Evolutionary conservation across 2,329 filamentous ascomycete genomes (phyloP), one percentile per base, ranked within the genome.

Genomic region (Grosmannia clavigera): DNA sequence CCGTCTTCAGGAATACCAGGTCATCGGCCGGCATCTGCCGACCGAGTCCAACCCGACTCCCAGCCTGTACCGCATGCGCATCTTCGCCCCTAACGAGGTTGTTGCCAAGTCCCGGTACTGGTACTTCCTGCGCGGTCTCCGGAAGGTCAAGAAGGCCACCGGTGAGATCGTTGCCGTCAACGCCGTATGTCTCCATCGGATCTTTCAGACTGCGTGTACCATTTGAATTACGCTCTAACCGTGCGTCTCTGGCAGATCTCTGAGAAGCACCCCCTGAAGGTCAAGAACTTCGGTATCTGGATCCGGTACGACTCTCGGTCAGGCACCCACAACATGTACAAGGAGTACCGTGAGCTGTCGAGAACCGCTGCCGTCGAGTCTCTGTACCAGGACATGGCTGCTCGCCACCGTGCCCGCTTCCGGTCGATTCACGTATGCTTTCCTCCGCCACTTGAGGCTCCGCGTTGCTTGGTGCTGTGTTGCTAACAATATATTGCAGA

Each of bases 201-300:
- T 19, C 25, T n/a, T 22, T 22, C 5, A 52, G 11, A 16, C n/a
- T 56, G 22, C 5, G 19, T 46, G 43, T n/a, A 5, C 19, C 19
- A 9, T n/a, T 9, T 5, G 16, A 38, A 19, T 22, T 35, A 31
- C 22, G 22, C 38, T 33, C 52, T 59, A 59, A 59, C 40, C 5
- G 3, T 19, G 10, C 35, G 56, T 35, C 7, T 46, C 19, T n/a
- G 43, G 43, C 64, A 96, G 92, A 95, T 99, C 82, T 80, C 85
- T 81, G 94, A 99, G 91, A 97, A 97, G 88, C 91, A 90, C 79
- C 94, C 94, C 73, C 83, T 92, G 75, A 96, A 96, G 85, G 92
- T 99, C 85, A 99, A 99, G 91, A 99, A 96, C 89, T 97, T 99
- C 77, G 94, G 94, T 78, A 87, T 99, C 86, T 99, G 95, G 95